Evolutionary conservation across 495 filamentous ascomycete species (phyloP), one percentile per base, ranked within the genome.

Genomic region (Penicillium maclennaniae): DNA sequence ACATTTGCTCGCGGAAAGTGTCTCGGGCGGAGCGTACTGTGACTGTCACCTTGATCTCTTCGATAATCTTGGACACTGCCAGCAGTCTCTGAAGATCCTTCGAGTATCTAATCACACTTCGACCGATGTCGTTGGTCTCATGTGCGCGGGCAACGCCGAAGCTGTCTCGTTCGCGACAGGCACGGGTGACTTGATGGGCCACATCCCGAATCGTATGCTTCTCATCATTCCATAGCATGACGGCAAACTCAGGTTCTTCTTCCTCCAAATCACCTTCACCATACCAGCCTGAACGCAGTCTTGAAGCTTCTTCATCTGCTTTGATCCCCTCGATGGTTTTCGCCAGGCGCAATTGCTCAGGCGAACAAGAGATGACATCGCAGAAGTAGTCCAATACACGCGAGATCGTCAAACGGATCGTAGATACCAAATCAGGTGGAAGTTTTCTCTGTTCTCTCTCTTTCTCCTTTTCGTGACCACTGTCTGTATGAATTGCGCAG

Each of bases 221-320:
- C 69, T 98, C 93, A 54, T 98, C 93, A 59, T 98, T 98, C 93
- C 93, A 98, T 7, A 98, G 75, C 17, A 96, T 69, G n/a, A 98
- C 71, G 4, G 89, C 85, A 66, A 85, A 98, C 60, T 96, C 91
- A 14, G 84, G 79, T 20, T 83, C 71, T 20, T 75, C 75, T 20
- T 83, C 78, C 28, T 61, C 58, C 27, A 69, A 70, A 51, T 86
- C 79, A 2, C 82, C 83, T 1, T 76, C 73, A 9, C 83, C 83
- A 61, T 87, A 92, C 73, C 91, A 95, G 16, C 80, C 80, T 0
- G 87, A 79, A 15, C 80, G 80, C 34, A 98, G 70, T 38, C 91
- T 77, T 12, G 93, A 96, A 52, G 79, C 78, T 45, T 78, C 76
- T 71, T 97, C 93, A 66, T 98, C 95, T 47, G 83, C 76, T 52